A percentile compares a stretch with the other conserved stretches of the same genome.
Evolutionary conservation across 306 rosid species (phyloP).

Genomic region (Cucurbita pepo): DNA sequence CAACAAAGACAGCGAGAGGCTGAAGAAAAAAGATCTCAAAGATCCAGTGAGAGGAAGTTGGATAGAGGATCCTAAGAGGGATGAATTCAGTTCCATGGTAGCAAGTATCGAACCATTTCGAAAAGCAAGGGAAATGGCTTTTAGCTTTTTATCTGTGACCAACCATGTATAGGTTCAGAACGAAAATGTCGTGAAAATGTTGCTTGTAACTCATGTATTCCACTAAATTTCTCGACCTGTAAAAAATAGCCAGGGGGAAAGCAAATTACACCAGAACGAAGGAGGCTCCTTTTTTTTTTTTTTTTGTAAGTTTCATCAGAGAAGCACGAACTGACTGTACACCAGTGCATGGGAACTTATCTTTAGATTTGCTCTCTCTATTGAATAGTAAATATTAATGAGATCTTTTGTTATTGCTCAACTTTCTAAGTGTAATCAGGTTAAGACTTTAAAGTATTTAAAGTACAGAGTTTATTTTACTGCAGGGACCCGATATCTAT

Average conservation of each 20-base stretch:
- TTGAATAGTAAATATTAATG: not conserved
- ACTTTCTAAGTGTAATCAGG: not conserved
- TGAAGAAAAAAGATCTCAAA: conserved; percentile 40
- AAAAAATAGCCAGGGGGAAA: not conserved
- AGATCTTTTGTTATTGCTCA: not conserved
- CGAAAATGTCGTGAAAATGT: not conserved
- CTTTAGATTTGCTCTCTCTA: not conserved
- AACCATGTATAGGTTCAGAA: not conserved
- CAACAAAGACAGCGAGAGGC: conserved; percentile 76
- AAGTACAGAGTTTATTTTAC: no score
- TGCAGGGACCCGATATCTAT: no score
- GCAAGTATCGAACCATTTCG: conserved; percentile 7
- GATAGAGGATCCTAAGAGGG: conserved; percentile 68
- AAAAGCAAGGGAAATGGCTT: conserved; percentile 12
- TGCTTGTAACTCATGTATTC: not conserved
- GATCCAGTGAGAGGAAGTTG: conserved; percentile 55
- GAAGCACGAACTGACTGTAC: not conserved
- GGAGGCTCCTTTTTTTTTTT: not conserved
- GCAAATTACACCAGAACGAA: not conserved
- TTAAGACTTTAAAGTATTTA: no score
- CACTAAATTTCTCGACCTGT: not conserved
- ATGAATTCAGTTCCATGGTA: not conserved
- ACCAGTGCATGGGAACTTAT: not conserved
- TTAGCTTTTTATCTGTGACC: conserved; percentile 1
- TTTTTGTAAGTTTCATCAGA: not conserved